Evolutionary conservation across 169 alveolate species (phyloP).

Genomic region (Eimeria maxima): DNA sequence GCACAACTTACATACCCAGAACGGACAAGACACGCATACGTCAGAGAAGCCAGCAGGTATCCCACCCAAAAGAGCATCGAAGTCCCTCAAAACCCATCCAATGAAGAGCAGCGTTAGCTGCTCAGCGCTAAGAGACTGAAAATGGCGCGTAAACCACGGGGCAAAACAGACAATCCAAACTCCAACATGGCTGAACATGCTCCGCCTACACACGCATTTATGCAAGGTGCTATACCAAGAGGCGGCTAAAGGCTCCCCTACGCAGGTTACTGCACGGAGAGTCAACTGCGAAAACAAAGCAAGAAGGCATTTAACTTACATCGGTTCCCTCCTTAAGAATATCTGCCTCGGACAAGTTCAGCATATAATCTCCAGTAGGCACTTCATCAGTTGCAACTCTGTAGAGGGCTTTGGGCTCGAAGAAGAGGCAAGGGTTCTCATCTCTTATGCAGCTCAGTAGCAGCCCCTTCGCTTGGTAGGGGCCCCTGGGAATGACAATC

Average conservation of each 20-base stretch:
- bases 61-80: neutral
- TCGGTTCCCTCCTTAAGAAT: slow-evolving; percentile 96
- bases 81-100: neutral
- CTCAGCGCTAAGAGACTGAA: neutral
- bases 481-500: slow-evolving; percentile 98
- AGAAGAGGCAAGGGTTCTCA: slow-evolving; percentile 96
- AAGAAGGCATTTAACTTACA: slow-evolving; percentile 39
- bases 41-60: neutral
- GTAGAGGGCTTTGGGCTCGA: slow-evolving; percentile 98
- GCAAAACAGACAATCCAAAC: neutral
- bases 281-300: too few species aligned
- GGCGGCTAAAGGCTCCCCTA: neutral
- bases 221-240: neutral
- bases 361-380: slow-evolving; percentile 95
- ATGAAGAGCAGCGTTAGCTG: neutral
- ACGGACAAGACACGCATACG: neutral
- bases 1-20: neutral
- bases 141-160: neutral
- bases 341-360: slow-evolving; percentile 96
- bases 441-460: slow-evolving; percentile 91
- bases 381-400: slow-evolving; percentile 97
- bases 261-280: too few species aligned
- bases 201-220: neutral
- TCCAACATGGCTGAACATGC: neutral
- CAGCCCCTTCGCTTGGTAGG: slow-evolving; percentile 97